Evolutionary conservation across 2,329 filamentous ascomycete species (phyloP), one percentile per base, ranked within the genome.

Genomic region (Daldinia eschscholtzii): DNA sequence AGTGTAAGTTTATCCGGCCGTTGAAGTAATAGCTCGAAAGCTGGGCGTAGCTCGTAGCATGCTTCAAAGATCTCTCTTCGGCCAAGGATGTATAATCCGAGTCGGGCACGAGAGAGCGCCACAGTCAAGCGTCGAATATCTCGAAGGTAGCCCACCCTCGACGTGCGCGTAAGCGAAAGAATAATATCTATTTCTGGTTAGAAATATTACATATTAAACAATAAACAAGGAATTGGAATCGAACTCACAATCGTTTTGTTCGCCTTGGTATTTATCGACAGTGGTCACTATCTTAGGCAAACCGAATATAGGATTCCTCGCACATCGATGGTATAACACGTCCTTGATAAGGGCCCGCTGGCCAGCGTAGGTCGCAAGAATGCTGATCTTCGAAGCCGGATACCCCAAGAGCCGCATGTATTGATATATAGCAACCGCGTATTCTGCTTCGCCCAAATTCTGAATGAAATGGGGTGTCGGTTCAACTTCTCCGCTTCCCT

Each of bases 361-460:
- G 2, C 96, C 96, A 15, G 96, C 94, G 79, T 99, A 99, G 0
- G 95, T 97, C 2, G 94, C 92, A 61, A 99, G 84, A 67, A 99
- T 97, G 56, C 89, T 93, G 75, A 99, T 98, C 77, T 91, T 88
- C 18, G 83, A 80, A 0, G 93, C 92, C 4, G 96, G 93, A 74
- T 99, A 99, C 18, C 95, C 96, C 4, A 99, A 88, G 20, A 99
- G 85, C 20, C 96, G 91, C 96, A 99, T 98, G 79, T 98, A 99
- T 82, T 97, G 94, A 81, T 91, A 99, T 33, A 99, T 87, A 2
- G 96, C 96, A 28, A 98, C 96, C 1, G 94, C 92, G 78, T 98
- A 99, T 81, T 99, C 97, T 2, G 96, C 96, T 81, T 99, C 96
- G 53, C 96, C 96, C 50, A 98, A 82, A 76, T 99, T 99, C 79